Base-by-base conservation (phyloP, 1,284 basidiomycete species). In the Mycena sp. region DNA sequence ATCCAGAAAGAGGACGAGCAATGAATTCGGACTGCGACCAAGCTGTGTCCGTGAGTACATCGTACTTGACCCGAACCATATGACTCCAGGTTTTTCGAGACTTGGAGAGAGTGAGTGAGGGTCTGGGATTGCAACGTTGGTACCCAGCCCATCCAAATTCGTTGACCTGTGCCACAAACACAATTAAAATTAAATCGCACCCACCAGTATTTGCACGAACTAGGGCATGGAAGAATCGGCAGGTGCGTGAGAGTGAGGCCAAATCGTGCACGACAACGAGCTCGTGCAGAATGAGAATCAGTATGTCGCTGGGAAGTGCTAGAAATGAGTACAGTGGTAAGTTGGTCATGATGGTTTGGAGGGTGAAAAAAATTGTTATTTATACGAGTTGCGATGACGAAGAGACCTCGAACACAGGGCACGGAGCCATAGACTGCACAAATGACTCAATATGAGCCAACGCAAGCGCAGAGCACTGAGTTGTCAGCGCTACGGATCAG, bases 1-100 rank as follows among this genome's bases (percentile, higher is more conserved):
- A 81, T 35, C 78, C 79, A n/a, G 87, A 85, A 16, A 93, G 79
- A 1, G 91, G 91, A 4, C 89, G 84, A 3, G 90, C 89, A 37
- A 90, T 76, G 65, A 91, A 90, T 52, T 76, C 70, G 46, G 74
- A 72, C 16, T 69, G 71, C 2, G 77, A 67, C 91, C 91, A 93
- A 17, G 85, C 79, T 4, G 71, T 65, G 70, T 92, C 89, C 1
- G 83, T 74, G 7, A 87, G 72, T 19, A 75, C 74, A 68, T 90
- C 79, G 70, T 90, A 88, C 55, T 81, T 82, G 23, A 84, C 82
- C 64, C 82, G 81, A 1, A 70, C 74, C 28, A 76, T 73, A 3
- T 84, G 68, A 23, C 78, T 73, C 88, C 90, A 90, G 16, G 68
- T 61, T 1, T 71, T 67, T 17, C 84, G 77, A 3, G 84, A 76